phyloP scores from a whole-genome alignment of 768 basidiomycete genomes.

The Leucocoprinus sp. region DNA sequence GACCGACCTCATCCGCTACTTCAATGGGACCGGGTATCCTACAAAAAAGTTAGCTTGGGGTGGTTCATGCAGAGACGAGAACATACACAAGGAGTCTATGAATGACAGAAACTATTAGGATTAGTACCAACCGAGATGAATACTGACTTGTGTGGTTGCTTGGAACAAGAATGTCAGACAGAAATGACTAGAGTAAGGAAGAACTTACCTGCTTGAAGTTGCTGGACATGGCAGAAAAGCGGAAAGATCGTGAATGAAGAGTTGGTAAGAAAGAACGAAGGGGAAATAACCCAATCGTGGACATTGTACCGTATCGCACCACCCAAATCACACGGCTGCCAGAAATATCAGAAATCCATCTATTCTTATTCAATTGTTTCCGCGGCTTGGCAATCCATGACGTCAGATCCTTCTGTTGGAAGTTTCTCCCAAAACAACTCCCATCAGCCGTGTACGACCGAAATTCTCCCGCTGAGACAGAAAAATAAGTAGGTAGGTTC shows the following conservation, averaged over 20 bases:
- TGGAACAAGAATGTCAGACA: neutral
- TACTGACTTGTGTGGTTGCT: constrained; percentile 33
- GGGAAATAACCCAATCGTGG: constrained; percentile 6
- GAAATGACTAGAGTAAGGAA: neutral
- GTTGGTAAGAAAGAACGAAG: constrained; percentile 1
- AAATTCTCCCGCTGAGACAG: too few relatives aligned
- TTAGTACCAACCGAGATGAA: neutral
- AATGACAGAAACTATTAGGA: constrained; percentile 10
- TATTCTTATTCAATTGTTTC: neutral
- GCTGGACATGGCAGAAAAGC: constrained; percentile 2
- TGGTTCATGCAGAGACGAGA: constrained; percentile 1
- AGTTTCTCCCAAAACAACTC: constrained; percentile 1
- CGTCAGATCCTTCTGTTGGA: constrained; percentile 1
- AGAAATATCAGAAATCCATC: neutral
- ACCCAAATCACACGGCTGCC: constrained; percentile 1
- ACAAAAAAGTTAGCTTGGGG: constrained; percentile 10
- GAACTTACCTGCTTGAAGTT: constrained; percentile 7
- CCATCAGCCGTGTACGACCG: too few relatives aligned
- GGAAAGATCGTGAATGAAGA: neutral
- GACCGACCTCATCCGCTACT: constrained; percentile 48
- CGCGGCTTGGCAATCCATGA: constrained; percentile 4
- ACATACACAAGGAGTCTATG: constrained; percentile 45
- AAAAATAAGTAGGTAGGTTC: too few relatives aligned
- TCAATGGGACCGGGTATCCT: constrained; percentile 64
- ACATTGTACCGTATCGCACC: too few relatives aligned